Evolutionary conservation across 257 asterid genomes (phyloP).

Genomic region (Echites panduratus): DNA sequence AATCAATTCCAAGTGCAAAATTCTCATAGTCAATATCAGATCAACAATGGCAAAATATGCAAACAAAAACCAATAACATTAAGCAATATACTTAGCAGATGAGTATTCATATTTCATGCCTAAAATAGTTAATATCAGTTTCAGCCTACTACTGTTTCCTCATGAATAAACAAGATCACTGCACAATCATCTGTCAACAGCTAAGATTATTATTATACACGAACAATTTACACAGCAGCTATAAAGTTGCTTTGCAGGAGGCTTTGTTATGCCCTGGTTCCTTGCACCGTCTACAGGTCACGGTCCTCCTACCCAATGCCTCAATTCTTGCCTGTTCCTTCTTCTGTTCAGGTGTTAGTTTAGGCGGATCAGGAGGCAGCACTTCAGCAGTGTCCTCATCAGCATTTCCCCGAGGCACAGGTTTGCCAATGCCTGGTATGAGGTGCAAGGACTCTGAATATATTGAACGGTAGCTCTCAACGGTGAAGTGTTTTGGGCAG

Average conservation of each 20-base stretch:
- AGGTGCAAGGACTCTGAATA: slow-evolving; percentile 50
- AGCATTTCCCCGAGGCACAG: slow-evolving; percentile 28
- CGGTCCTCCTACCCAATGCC: slow-evolving; percentile 73
- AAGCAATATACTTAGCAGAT: not conserved
- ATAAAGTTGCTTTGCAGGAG: slow-evolving; percentile 58
- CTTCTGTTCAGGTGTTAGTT: slow-evolving; percentile 30
- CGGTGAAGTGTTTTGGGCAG: slow-evolving; percentile 56
- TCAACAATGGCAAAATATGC: not conserved
- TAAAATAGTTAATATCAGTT: not conserved
- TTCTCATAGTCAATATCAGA: not conserved
- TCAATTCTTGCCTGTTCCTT: slow-evolving; percentile 43
- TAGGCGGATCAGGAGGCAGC: slow-evolving; percentile 58
- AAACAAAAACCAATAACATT: not conserved
- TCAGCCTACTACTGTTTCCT: not conserved
- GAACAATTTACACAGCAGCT: slow-evolving; percentile 5
- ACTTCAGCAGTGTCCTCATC: slow-evolving; percentile 41
- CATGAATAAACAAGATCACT: not conserved
- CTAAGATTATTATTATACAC: slow-evolving; percentile 5
- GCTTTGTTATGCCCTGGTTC: slow-evolving; percentile 88
- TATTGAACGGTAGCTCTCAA: slow-evolving; percentile 43
- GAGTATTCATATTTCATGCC: not conserved
- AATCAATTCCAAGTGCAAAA: not conserved
- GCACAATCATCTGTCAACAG: not conserved
- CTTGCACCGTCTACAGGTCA: slow-evolving; percentile 77
- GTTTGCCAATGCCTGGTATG: slow-evolving; percentile 43